These are phyloP conservation scores for Colletotrichum horii DNA, from an alignment of 2,329 filamentous ascomycete genomes.

Conservation along the genomic window DNA sequence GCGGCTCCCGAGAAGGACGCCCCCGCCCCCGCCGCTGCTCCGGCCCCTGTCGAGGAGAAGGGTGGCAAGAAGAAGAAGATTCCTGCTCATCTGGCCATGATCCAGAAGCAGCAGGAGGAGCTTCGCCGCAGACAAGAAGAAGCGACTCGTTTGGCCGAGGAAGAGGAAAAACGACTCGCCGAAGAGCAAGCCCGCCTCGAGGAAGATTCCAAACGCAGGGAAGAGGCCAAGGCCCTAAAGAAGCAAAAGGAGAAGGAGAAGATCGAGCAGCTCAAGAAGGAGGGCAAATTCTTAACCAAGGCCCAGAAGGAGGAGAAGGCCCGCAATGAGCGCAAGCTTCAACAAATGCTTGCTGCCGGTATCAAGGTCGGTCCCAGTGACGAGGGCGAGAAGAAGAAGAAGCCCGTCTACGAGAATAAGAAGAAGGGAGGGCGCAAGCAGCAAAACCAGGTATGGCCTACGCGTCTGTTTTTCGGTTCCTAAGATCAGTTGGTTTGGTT, in stretches of 20 bases:
- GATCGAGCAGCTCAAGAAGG: conserved; percentile 86
- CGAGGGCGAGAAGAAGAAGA: conserved; percentile 73
- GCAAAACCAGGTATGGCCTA: conserved; percentile 56
- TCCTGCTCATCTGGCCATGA: conserved; percentile 71
- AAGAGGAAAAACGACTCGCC: conserved; percentile 69
- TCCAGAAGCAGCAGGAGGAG: conserved; percentile 86
- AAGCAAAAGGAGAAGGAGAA: conserved; percentile 88
- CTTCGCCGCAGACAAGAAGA: conserved; percentile 71
- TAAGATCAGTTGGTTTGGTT: not conserved
- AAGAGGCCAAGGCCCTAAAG: conserved; percentile 77
- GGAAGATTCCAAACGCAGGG: conserved; percentile 72
- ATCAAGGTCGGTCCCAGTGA: conserved; percentile 72
- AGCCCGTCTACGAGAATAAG: conserved; percentile 77
- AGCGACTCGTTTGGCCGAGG: conserved; percentile 58
- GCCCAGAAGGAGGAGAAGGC: conserved; percentile 84
- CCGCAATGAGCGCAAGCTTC: conserved; percentile 77
- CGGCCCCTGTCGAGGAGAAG: conserved; percentile 47
- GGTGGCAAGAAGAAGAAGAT: conserved; percentile 88
- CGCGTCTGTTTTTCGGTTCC: not conserved
- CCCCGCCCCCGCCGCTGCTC: conserved; percentile 38
- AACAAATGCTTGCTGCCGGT: conserved; percentile 84
- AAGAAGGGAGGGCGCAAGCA: conserved; percentile 64
- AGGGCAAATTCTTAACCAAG: conserved; percentile 86
- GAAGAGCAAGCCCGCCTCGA: conserved; percentile 68
- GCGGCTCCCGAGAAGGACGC: conserved; percentile 49